Conservation (phyloP, 2,329 filamentous ascomycete species). For the Botrytis paeoniae region DNA sequence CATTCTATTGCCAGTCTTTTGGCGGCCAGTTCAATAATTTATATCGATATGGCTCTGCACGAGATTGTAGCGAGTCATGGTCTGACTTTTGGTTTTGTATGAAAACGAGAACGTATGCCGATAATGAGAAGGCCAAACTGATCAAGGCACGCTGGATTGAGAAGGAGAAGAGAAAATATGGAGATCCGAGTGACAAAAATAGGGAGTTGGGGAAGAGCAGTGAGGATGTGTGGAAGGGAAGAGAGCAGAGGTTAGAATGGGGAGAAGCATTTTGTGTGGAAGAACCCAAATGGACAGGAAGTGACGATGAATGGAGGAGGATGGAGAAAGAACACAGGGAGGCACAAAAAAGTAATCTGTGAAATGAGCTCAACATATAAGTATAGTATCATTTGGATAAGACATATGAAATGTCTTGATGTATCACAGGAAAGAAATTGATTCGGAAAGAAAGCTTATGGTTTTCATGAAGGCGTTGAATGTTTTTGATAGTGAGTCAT, state of each 20-base stretch:
- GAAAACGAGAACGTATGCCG: slow-evolving; percentile 66
- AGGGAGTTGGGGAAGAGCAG: slow-evolving; percentile 70
- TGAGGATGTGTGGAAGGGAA: slow-evolving; percentile 85
- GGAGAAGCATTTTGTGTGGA: slow-evolving; percentile 33
- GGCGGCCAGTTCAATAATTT: slow-evolving; percentile 90
- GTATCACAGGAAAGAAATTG: not conserved
- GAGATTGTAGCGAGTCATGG: slow-evolving; percentile 81
- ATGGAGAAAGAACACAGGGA: slow-evolving; percentile 21
- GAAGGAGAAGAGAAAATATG: slow-evolving; percentile 56
- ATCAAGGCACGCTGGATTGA: slow-evolving; percentile 39
- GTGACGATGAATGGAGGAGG: slow-evolving; percentile 33
- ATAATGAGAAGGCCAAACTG: slow-evolving; percentile 53
- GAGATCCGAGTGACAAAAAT: slow-evolving; percentile 42
- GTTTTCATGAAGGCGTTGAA: not conserved
- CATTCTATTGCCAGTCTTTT: slow-evolving; percentile 89
- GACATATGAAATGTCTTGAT: not conserved
- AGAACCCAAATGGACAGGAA: slow-evolving; percentile 9
- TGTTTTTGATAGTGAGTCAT: not conserved
- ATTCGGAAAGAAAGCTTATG: not conserved
- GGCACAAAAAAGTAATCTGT: not conserved
- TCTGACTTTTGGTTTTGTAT: slow-evolving; percentile 98
- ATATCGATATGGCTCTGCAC: slow-evolving; percentile 79
- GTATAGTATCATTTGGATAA: not conserved
- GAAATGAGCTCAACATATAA: not conserved
- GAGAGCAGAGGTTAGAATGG: slow-evolving; percentile 58